phyloP scores from a whole-genome alignment of 768 basidiomycete species.

The Dictyophora rubrovolvata region DNA sequence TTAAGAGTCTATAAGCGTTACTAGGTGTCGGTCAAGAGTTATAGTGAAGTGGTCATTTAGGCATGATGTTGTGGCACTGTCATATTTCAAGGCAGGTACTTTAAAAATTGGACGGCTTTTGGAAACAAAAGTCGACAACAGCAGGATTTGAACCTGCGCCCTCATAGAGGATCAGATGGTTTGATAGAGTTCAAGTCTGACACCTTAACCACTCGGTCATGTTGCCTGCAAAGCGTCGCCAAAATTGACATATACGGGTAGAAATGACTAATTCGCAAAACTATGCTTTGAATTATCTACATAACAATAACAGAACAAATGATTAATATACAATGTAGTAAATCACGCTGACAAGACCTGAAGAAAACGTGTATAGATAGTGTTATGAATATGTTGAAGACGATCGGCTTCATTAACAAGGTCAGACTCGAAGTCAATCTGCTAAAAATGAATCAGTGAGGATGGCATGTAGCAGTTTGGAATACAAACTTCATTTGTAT shows the following conservation, averaged over 20 bases:
- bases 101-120: too few relatives aligned
- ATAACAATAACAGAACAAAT: neutral
- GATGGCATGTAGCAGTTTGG: neutral
- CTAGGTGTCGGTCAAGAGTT: too few relatives aligned
- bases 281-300: neutral
- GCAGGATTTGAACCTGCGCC: constrained; percentile 2
- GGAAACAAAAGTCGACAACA: neutral
- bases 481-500: constrained; percentile 38
- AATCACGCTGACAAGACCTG: neutral
- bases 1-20: too few relatives aligned
- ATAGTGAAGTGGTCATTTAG: too few relatives aligned
- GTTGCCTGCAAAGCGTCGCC: neutral
- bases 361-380: constrained; percentile 55
- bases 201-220: constrained; percentile 4
- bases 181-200: neutral
- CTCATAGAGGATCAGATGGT: neutral
- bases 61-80: too few relatives aligned
- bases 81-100: too few relatives aligned
- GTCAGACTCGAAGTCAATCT: constrained; percentile 34
- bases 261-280: neutral
- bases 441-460: constrained; percentile 14
- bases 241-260: too few relatives aligned
- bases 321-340: neutral
- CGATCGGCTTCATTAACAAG: constrained; percentile 49
- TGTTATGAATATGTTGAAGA: constrained; percentile 53